Base-by-base conservation (phyloP, 2,329 filamentous ascomycete species). In the Neofusicoccum umdonicola region DNA sequence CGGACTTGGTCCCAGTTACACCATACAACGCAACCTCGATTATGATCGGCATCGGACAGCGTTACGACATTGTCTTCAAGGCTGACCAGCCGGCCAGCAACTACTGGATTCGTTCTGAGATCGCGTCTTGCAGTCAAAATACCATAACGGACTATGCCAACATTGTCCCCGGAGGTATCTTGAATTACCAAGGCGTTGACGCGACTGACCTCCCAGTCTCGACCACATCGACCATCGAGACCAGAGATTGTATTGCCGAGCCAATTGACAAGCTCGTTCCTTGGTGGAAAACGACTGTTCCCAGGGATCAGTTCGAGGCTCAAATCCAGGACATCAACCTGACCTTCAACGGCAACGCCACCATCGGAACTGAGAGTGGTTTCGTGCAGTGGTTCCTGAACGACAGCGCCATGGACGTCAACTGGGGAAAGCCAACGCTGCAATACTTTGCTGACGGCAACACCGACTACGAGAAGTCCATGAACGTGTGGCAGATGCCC, bases 1-100 rank as follows among this genome's bases (percentile, higher is more conserved):
- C 76, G 2, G 80, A 82, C 61, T 78, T 81, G 47, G 74, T 79
- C 6, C 80, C 80, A 1, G 76, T 82, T 58, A 72, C 75, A 35
- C 80, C 67, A 39, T 75, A 78, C 1, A 69, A 72, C 11, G 74
- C 72, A 3, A 64, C 80, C 7, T 67, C 68, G 34, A 72, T 81
- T 39, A 69, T 71, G 47, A 71, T 77, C 64, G 63, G 54, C 37
- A 63, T 65, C 74, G 75, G 76, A 54, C 76, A 79, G 70, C 71
- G 77, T 27, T 78, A 79, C 69, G 76, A 78, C 60, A 72, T 79
- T 51, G 73, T 79, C n/a, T 74, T 78, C 50, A 69, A 72, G 52
- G 75, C 77, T 9, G 73, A 71, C 62, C 68, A 74, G 52, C 66
- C 68, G 5, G 65, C 68, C 12, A 67, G 62, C 47, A 76, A 76